Base-by-base conservation (phyloP, 352 stramenopile genomes). In the Phytopythium oedochilum region DNA sequence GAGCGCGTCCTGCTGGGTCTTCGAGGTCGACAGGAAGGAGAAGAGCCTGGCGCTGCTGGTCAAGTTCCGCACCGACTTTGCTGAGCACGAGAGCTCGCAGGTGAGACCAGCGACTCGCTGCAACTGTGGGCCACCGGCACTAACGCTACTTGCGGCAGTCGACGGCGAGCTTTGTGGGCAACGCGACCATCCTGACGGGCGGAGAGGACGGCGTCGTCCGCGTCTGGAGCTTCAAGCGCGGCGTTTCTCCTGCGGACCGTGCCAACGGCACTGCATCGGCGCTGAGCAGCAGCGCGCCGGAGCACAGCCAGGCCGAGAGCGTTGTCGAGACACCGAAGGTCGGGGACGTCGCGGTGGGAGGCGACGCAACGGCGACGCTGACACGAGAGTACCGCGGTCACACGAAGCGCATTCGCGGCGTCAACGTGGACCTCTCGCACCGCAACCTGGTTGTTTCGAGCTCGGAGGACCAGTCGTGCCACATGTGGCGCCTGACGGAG, bases 61-160 rank as follows among this genome's bases (percentile, higher is more conserved):
- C 55, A 86, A 88, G 50, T 92, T 94, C 67, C 78, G 78, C 47
- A 91, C 84, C 22, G 84, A 94, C 51, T 94, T 94, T 65, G 69
- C 81, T 2, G 62, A 70, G 5, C 63, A 80, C 11, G 82, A 92
- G 53, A 89, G 78, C 47, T 85, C 76, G 10, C 81, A 82, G 68
- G 71, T 82, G 40, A 25, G 40, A 8, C 40, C 40, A 4, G 6
- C 40, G 11, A 3, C 11, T n/a, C n/a, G 39, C 20, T 2, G 22
- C 20, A 1, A 6, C 2, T 29, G 22, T 14, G 11, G 0, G 10
- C 5, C 22, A 4, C n/a, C 31, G 56, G n/a, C 18, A 11, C 29
- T 40, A 32, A n/a, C 38, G 14, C 20, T 53, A 12, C 34, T 23
- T 53, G 23, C 28, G 2, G 2, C 62, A 94, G 73, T 77, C 75